Evolutionary conservation across 1,284 basidiomycete genomes (phyloP).

Genomic region (Cutaneotrichosporon daszewskae): DNA sequence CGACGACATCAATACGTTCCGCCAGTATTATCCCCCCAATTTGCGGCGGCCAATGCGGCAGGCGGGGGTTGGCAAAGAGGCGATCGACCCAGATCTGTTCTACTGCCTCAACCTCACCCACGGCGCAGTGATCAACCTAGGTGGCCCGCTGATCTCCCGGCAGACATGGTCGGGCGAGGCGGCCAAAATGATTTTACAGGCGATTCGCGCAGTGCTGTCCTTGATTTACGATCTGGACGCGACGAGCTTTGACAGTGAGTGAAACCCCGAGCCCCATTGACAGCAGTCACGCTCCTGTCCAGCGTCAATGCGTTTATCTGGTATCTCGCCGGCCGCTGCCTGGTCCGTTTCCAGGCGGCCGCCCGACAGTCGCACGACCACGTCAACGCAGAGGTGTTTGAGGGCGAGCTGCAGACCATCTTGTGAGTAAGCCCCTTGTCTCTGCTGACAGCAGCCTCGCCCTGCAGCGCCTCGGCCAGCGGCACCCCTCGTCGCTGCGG

Average conservation of each 20-base stretch:
- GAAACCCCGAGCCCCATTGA: not conserved
- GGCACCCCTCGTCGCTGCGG: constrained; percentile 26
- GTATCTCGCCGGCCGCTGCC: constrained; percentile 22
- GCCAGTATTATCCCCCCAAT: constrained; percentile 29
- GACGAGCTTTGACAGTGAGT: constrained; percentile 40
- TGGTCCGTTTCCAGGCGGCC: constrained; percentile 34
- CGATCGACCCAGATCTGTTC: constrained; percentile 32
- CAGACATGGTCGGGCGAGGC: constrained; percentile 35
- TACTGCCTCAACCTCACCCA: constrained; percentile 29
- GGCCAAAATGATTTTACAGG: constrained; percentile 32
- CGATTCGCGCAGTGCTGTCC: constrained; percentile 38
- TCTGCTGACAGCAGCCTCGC: too few relatives aligned
- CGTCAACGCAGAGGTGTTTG: constrained; percentile 24
- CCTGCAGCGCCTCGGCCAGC: constrained; percentile 23
- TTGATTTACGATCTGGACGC: constrained; percentile 38
- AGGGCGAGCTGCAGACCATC: constrained; percentile 32
- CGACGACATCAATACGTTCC: constrained; percentile 33
- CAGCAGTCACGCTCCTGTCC: constrained; percentile 32
- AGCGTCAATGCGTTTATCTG: constrained; percentile 23
- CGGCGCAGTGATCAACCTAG: constrained; percentile 28
- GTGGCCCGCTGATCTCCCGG: constrained; percentile 34
- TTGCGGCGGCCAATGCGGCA: constrained; percentile 26
- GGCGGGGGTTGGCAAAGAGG: constrained; percentile 9
- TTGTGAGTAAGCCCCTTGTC: too few relatives aligned
- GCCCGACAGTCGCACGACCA: constrained; percentile 24